phyloP scores from a whole-genome alignment of 768 basidiomycete genomes.

The Galerina marginata region DNA sequence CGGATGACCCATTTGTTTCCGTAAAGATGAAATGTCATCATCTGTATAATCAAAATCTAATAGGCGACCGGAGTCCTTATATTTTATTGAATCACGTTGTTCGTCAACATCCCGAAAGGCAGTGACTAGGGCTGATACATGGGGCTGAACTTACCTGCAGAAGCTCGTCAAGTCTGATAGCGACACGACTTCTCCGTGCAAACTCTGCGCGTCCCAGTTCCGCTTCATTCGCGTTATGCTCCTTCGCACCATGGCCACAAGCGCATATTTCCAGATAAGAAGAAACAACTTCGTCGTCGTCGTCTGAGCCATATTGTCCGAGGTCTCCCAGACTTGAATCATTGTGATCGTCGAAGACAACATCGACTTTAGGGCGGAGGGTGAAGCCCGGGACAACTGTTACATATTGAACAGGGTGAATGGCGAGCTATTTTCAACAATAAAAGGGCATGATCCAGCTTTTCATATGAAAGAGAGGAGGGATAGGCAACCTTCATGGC shows the following conservation, averaged over 20 bases:
- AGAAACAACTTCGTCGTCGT: conserved; percentile 65
- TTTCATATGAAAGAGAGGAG: conserved; percentile 53
- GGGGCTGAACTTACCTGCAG: conserved; percentile 62
- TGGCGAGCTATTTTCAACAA: conserved; percentile 86
- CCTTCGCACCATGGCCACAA: conserved; percentile 69
- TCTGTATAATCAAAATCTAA: conserved; percentile 83
- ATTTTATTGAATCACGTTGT: not conserved
- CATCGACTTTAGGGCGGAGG: conserved; percentile 62
- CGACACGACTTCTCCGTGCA: conserved; percentile 73
- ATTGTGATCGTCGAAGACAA: conserved; percentile 60
- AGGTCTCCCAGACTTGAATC: conserved; percentile 59
- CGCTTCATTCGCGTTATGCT: conserved; percentile 70
- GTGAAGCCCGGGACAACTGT: conserved; percentile 70
- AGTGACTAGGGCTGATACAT: conserved; percentile 6
- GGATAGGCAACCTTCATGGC: conserved; percentile 75
- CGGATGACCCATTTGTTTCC: conserved; percentile 69
- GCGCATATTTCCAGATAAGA: conserved; percentile 65
- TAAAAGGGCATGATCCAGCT: conserved; percentile 54
- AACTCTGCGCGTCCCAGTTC: conserved; percentile 67
- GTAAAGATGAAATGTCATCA: conserved; percentile 69
- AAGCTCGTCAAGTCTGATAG: conserved; percentile 81
- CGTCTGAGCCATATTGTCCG: conserved; percentile 74
- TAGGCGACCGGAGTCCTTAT: conserved; percentile 74
- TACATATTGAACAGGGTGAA: conserved; percentile 70
- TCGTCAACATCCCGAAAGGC: conserved; percentile 9